Base-by-base conservation (phyloP, 768 basidiomycete species). In the Lentinula sp. region DNA sequence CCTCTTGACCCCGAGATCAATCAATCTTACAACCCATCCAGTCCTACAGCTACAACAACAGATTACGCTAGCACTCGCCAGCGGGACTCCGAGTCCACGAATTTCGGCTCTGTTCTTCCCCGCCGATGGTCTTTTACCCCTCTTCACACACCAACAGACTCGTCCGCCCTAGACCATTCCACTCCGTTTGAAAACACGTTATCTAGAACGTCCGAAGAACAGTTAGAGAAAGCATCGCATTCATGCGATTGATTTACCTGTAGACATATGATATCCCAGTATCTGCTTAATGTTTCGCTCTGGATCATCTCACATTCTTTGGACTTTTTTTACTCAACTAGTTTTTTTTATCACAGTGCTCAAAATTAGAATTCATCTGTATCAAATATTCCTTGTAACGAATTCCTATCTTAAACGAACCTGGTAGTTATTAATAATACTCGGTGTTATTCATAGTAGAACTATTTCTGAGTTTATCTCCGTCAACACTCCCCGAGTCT, bases 21-120 rank as follows among this genome's bases (percentile, higher is more conserved):
- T 41, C 69, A 76, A 50, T 70, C 74, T 12, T 74, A 75, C 56
- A 74, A 72, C 23, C 68, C 70, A 6, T 65, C 66, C 49, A 71
- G 71, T 32, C 70, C 70, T 20, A 65, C 62, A 45, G 49, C 61
- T 16, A 60, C 62, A 20, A 55, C 16, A 58, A 55, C 23, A 51
- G 48, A 45, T 36, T 48, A 63, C 36, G 51, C 49, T 37, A 60
- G 59, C 36, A 49, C 59, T 43, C 49, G 39, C 20, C 41, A 37
- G 23, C 39, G 63, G 13, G 57, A 61, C n/a, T 62, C 61, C 8
- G 52, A 57, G 35, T 65, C 64, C 3, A 65, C 61, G 12, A 62
- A 60, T 46, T 62, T 62, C 20, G 64, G 64, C 7, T 45, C 57
- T 46, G 52, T 58, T 9, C 58, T 64, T 46, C 63, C 64, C 23